Conservation (phyloP, 208 protist species). For the Leishmania martiniquensis region DNA sequence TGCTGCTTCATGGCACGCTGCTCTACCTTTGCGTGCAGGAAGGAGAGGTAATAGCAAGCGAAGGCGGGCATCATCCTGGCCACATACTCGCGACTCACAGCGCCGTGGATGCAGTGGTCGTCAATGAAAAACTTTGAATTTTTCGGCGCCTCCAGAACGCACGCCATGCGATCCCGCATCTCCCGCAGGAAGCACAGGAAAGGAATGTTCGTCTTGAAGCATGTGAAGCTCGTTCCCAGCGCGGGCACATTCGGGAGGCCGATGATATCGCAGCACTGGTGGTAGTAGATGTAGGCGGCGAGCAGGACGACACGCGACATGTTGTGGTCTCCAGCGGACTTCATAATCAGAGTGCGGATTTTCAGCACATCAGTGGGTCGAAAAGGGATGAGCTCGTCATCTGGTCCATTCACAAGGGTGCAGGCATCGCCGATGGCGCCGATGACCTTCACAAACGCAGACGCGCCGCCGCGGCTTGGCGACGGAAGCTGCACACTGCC, state of each 20-base stretch:
- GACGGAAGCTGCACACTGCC: conserved; percentile 46
- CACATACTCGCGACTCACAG: conserved; percentile 26
- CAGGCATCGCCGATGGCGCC: conserved; percentile 43
- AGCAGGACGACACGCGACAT: conserved; percentile 62
- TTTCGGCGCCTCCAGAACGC: conserved; percentile 25
- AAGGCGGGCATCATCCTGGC: conserved; percentile 32
- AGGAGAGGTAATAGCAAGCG: conserved; percentile 34
- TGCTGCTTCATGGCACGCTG: conserved; percentile 31
- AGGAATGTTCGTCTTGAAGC: conserved; percentile 74
- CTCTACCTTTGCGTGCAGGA: conserved; percentile 35
- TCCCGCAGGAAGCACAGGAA: conserved; percentile 81
- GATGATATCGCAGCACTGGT: conserved; percentile 47
- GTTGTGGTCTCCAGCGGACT: conserved; percentile 79
- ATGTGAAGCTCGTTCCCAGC: conserved; percentile 31
- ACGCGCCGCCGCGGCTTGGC: conserved; percentile 4
- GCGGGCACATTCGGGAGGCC: conserved; percentile 36
- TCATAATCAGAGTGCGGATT: conserved; percentile 64
- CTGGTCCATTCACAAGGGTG: conserved; percentile 1
- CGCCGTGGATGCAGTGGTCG: conserved; percentile 39
- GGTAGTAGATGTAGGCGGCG: conserved; percentile 51
- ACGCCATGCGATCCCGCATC: conserved; percentile 46
- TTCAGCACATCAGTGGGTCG: conserved; percentile 19
- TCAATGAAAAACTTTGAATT: conserved; percentile 44
- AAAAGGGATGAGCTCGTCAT: conserved; percentile 8
- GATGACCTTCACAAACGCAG: conserved; percentile 56